Percentiles rank a stretch among this genome's conserved stretches.
phyloP scores from a whole-genome alignment of 2,329 filamentous ascomycete species.

The Diaporthe batatas region DNA sequence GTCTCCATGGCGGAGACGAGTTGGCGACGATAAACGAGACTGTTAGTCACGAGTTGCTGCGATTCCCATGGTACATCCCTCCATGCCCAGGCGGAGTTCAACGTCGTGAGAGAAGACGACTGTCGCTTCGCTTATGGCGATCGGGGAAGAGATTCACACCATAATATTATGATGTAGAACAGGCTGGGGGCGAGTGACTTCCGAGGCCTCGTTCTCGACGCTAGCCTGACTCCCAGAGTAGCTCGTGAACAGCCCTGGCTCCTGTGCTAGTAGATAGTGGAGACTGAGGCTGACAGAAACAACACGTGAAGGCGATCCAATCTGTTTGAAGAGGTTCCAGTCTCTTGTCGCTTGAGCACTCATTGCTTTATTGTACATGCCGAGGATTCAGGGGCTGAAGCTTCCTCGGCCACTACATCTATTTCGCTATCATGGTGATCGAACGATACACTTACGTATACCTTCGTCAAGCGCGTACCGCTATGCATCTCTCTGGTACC shows the following conservation, averaged over 20 bases:
- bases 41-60: background rate
- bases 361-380: background rate
- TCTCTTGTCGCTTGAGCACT: background rate
- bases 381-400: background rate
- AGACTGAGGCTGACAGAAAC: background rate
- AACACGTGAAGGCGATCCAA: background rate
- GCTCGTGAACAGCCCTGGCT: background rate
- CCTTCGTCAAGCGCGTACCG: background rate
- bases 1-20: background rate
- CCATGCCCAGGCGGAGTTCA: background rate
- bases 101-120: too few relatives aligned
- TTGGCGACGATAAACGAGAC: background rate
- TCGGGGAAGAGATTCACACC: background rate
- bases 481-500: background rate
- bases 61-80: too few relatives aligned
- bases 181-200: too few relatives aligned
- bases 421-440: background rate
- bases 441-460: background rate
- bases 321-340: background rate
- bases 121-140: background rate
- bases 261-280: background rate
- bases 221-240: too few relatives aligned
- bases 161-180: background rate
- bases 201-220: background rate
- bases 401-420: background rate